These are phyloP conservation scores for Sugiyamaella sp. DNA, from an alignment of 1,139 yeast species.

Conservation along the genomic window DNA sequence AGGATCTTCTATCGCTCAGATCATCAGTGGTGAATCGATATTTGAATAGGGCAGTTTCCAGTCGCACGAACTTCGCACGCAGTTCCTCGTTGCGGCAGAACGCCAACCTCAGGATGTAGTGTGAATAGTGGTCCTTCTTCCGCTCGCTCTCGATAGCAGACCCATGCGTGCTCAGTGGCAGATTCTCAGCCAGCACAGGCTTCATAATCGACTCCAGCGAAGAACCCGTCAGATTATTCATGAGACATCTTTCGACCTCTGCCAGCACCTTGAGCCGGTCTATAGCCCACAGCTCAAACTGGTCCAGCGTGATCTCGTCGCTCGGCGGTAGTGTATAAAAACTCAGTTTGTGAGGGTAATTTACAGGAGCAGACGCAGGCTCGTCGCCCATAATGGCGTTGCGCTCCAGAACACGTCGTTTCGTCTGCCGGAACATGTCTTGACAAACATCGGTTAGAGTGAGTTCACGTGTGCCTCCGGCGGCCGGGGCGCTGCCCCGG, in stretches of 20 bases:
- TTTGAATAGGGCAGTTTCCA: conserved; percentile 75
- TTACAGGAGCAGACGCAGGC: conserved; percentile 36
- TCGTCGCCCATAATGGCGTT: conserved; percentile 56
- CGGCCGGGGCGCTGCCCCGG: neutral
- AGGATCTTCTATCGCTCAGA: conserved; percentile 68
- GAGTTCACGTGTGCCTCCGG: conserved; percentile 2
- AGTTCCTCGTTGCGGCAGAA: conserved; percentile 87
- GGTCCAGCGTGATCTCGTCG: conserved; percentile 84
- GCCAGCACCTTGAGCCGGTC: conserved; percentile 82
- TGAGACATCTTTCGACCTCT: conserved; percentile 77
- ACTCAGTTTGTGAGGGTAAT: conserved; percentile 57
- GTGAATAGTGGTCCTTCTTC: conserved; percentile 89
- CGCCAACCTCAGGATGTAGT: conserved; percentile 81
- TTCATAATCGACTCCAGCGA: conserved; percentile 69
- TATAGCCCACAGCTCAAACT: conserved; percentile 94
- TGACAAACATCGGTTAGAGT: neutral
- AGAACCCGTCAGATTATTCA: conserved; percentile 62
- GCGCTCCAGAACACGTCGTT: conserved; percentile 76
- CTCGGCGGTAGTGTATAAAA: conserved; percentile 77
- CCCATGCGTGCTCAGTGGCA: conserved; percentile 57
- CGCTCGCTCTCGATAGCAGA: conserved; percentile 52
- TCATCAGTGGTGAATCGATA: conserved; percentile 70
- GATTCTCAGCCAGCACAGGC: conserved; percentile 62
- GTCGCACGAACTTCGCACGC: conserved; percentile 72
- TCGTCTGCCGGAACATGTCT: conserved; percentile 71